Percentiles rank a stretch among this genome's conserved stretches.
Conservation (phyloP, 495 filamentous ascomycete species). For the Monascus purpureus region DNA sequence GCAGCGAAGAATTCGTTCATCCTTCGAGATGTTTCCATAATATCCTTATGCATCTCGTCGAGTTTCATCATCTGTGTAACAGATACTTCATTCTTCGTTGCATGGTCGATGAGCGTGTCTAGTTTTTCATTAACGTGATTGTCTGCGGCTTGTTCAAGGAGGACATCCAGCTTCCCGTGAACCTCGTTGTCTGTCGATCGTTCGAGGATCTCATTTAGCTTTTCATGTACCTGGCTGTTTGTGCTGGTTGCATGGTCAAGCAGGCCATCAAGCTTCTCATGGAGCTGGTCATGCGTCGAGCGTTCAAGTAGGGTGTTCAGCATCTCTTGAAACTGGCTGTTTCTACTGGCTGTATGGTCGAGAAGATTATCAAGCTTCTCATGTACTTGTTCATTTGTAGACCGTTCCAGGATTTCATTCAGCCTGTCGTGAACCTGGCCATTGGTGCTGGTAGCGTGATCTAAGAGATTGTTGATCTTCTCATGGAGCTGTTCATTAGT, state of each 20-base stretch:
- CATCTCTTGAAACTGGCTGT: conserved; percentile 69
- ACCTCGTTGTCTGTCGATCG: conserved; percentile 3
- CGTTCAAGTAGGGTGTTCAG: conserved; percentile 23
- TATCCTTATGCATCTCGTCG: conserved; percentile 79
- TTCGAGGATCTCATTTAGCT: conserved; percentile 31
- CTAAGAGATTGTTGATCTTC: conserved; percentile 66
- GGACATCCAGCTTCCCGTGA: background rate
- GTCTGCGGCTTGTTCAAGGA: background rate
- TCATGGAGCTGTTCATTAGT: conserved; percentile 25
- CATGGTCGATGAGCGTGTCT: conserved; percentile 1
- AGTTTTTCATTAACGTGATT: background rate
- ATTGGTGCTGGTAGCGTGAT: conserved; percentile 31
- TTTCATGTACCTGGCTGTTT: conserved; percentile 47
- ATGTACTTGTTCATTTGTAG: conserved; percentile 16
- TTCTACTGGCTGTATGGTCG: conserved; percentile 32
- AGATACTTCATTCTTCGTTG: conserved; percentile 25
- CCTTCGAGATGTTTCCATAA: conserved; percentile 71
- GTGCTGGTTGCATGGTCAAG: background rate
- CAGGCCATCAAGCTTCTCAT: background rate
- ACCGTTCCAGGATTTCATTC: conserved; percentile 23
- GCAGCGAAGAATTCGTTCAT: conserved; percentile 73
- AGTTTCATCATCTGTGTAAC: conserved; percentile 57
- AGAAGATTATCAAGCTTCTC: conserved; percentile 71
- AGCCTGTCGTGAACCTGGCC: conserved; percentile 39
- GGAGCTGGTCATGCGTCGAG: background rate